Percentiles rank a stretch among this genome's conserved stretches.
Evolutionary conservation across 441 rosid genomes (phyloP).

Genomic region (Kokia cookei): DNA sequence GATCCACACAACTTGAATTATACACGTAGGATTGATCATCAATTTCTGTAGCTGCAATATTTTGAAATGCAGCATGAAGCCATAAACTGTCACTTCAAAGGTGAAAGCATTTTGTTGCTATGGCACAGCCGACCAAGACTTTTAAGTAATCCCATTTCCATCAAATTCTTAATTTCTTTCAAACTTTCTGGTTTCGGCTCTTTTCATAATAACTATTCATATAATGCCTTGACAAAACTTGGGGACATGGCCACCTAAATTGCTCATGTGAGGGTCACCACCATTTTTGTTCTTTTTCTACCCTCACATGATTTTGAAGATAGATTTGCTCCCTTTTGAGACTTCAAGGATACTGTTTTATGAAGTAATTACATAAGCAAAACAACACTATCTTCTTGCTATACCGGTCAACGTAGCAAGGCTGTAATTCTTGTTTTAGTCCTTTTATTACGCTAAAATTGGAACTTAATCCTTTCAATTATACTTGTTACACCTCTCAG

Average conservation of each 20-base stretch:
- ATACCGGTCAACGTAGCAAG: neutral
- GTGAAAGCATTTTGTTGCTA: neutral
- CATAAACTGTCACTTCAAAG: neutral
- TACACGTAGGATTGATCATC: neutral
- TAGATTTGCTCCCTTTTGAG: neutral
- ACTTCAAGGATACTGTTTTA: neutral
- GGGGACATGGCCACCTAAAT: neutral
- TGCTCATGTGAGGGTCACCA: neutral
- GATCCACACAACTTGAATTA: too few relatives aligned
- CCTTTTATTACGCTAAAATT: too few relatives aligned
- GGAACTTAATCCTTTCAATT: too few relatives aligned
- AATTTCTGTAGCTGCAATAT: neutral
- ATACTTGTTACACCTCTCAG: too few relatives aligned
- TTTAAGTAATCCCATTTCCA: neutral
- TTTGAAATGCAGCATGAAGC: neutral
- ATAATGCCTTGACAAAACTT: neutral
- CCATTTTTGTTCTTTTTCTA: neutral
- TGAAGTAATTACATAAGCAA: neutral
- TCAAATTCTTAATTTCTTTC: neutral
- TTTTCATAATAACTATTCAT: neutral
- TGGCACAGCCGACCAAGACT: slow-evolving; percentile 16
- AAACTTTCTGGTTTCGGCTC: neutral
- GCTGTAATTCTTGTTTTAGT: too few relatives aligned
- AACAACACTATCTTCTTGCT: neutral
- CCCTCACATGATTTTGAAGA: neutral